Conservation (phyloP, 257 asterid species). For the Scutellaria minor region DNA sequence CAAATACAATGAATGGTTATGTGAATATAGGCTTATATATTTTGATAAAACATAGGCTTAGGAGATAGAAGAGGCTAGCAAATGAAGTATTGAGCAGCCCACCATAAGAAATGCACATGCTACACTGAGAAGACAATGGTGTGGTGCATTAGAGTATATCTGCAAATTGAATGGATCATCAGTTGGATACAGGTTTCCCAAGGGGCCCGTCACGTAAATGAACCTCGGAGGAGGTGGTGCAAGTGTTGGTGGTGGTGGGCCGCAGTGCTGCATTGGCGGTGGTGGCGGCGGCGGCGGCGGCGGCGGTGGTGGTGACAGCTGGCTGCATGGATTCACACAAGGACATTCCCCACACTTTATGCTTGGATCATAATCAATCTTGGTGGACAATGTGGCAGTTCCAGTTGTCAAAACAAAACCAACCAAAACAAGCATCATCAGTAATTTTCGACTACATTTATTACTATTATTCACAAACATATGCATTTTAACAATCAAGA, state of each 20-base stretch:
- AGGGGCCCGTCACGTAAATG: conserved; percentile 27
- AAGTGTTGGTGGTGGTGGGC: conserved; percentile 33
- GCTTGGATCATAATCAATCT: conserved; percentile 44
- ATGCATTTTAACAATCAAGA: conserved; percentile 25
- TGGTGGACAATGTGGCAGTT: conserved; percentile 12
- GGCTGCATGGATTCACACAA: conserved; percentile 61
- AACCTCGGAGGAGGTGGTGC: conserved; percentile 44
- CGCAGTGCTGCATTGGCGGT: conserved; percentile 21
- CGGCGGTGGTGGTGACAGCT: conserved; percentile 30
- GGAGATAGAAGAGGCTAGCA: not conserved
- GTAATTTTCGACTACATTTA: too few species aligned
- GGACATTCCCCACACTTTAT: conserved; percentile 78
- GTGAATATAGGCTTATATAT: not conserved
- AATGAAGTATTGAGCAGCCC: conserved; percentile 25
- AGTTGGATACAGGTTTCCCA: conserved; percentile 33
- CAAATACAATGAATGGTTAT: too few species aligned
- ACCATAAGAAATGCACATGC: conserved; percentile 31
- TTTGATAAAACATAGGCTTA: not conserved
- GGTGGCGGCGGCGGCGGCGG: conserved; percentile 21
- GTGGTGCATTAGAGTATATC: conserved; percentile 38
- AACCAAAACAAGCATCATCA: not conserved
- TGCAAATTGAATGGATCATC: conserved; percentile 48
- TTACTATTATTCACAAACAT: too few species aligned
- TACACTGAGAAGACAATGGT: conserved; percentile 4
- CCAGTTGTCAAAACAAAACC: not conserved